A percentile compares a stretch with the other conserved stretches of the same genome.
Evolutionary conservation across 257 asterid genomes (phyloP).

Genomic region (Solanum pimpinellifolium): DNA sequence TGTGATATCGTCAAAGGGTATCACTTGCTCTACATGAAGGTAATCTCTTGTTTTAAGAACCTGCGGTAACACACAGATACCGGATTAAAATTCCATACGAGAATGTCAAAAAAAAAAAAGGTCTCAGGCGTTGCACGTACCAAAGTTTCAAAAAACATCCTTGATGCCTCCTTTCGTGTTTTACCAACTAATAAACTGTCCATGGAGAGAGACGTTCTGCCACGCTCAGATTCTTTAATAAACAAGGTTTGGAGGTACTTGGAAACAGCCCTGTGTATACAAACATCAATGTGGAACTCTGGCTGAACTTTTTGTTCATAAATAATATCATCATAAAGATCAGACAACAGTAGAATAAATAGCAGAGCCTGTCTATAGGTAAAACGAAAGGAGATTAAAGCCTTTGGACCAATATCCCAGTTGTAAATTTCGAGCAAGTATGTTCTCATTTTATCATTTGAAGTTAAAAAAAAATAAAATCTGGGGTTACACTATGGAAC

Average conservation of each 20-base stretch:
- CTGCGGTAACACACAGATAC: slow-evolving; percentile 1
- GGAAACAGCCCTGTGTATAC: slow-evolving; percentile 65
- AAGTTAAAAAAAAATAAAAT: neutral
- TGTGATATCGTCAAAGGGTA: slow-evolving; percentile 23
- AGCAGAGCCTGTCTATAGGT: neutral
- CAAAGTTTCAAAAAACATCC: slow-evolving; percentile 94
- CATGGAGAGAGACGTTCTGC: slow-evolving; percentile 47
- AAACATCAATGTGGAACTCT: neutral
- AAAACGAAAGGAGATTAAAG: neutral
- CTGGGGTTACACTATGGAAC: neutral
- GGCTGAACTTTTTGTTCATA: neutral
- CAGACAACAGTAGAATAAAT: neutral
- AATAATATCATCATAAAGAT: neutral
- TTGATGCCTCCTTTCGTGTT: slow-evolving; percentile 92
- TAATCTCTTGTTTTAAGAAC: slow-evolving; percentile 53
- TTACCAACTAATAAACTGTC: slow-evolving; percentile 62
- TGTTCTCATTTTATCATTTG: neutral
- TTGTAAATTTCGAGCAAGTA: neutral
- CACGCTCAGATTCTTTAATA: slow-evolving; percentile 52
- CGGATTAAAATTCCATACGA: neutral
- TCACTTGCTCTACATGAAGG: slow-evolving; percentile 39
- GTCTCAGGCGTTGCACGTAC: slow-evolving; percentile 18
- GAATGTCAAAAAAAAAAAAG: neutral
- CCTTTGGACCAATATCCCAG: neutral
- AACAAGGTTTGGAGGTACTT: slow-evolving; percentile 75